Conservation (phyloP, 2,329 filamentous ascomycete genomes). For the Chaetomiaceae sp. region DNA sequence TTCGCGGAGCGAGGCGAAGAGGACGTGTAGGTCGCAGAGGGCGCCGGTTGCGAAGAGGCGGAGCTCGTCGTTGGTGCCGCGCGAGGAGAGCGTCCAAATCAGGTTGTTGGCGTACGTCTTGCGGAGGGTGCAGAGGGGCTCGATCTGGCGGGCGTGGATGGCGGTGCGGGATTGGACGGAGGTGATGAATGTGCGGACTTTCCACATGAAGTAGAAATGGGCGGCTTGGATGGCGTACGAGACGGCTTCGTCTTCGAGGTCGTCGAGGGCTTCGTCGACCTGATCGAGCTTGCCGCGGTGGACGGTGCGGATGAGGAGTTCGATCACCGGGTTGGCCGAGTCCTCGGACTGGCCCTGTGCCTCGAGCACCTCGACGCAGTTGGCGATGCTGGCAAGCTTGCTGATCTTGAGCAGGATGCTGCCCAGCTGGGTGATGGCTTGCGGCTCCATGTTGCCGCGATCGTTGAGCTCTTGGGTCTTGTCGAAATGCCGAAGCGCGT, state of each 20-base stretch:
- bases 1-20: slow-evolving; percentile 69
- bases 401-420: slow-evolving; percentile 74
- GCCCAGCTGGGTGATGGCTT: slow-evolving; percentile 63
- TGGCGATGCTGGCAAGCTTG: slow-evolving; percentile 72
- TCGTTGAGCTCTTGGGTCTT: slow-evolving; percentile 66
- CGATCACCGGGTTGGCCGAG: slow-evolving; percentile 51
- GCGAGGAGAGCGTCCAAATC: slow-evolving; percentile 63
- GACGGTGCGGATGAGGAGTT: slow-evolving; percentile 67
- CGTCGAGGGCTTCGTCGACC: slow-evolving; percentile 65
- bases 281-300: slow-evolving; percentile 67
- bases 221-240: slow-evolving; percentile 69
- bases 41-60: slow-evolving; percentile 70
- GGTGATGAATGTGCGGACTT: slow-evolving; percentile 57
- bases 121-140: slow-evolving; percentile 52
- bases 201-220: slow-evolving; percentile 96
- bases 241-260: slow-evolving; percentile 74
- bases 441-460: slow-evolving; percentile 62
- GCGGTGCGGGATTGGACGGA: slow-evolving; percentile 51
- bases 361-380: slow-evolving; percentile 73
- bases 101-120: slow-evolving; percentile 57
- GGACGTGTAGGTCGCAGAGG: slow-evolving; percentile 74
- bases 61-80: slow-evolving; percentile 69
- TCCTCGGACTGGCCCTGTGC: slow-evolving; percentile 46
- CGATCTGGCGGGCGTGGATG: slow-evolving; percentile 54
- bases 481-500: slow-evolving; percentile 66